phyloP scores from a whole-genome alignment of 176 grass and related monocot genomes.

The Hordeum marinum region DNA sequence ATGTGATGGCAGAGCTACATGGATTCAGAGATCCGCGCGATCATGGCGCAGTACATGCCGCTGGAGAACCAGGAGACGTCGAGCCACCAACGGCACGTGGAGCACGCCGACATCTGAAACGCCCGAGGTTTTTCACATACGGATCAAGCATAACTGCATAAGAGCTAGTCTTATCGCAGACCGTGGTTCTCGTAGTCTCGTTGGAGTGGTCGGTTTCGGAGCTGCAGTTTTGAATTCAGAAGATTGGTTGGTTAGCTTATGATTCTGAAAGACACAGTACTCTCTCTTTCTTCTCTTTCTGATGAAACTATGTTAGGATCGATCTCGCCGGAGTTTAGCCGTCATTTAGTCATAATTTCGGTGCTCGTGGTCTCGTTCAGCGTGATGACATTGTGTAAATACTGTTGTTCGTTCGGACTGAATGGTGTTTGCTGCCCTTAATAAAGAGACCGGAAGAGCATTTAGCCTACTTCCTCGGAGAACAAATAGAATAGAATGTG shows the following conservation, averaged over 20 bases:
- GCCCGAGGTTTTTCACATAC: neutral
- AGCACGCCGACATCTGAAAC: slow-evolving; percentile 61
- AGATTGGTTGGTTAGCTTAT: neutral
- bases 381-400: slow-evolving; percentile 33
- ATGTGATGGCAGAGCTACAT: slow-evolving; percentile 63
- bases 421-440: neutral
- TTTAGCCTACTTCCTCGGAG: neutral
- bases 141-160: neutral
- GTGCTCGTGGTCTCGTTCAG: neutral
- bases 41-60: slow-evolving; percentile 97
- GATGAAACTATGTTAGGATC: slow-evolving; percentile 20
- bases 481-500: neutral
- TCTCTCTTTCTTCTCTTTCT: neutral
- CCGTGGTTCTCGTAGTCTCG: neutral
- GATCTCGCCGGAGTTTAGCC: slow-evolving; percentile 3
- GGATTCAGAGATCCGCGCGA: slow-evolving; percentile 91
- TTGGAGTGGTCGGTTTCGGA: neutral
- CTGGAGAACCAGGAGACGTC: slow-evolving; percentile 58
- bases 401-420: neutral
- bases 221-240: neutral
- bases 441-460: slow-evolving; percentile 24
- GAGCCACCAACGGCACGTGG: slow-evolving; percentile 37
- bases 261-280: neutral
- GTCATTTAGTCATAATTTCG: slow-evolving; percentile 3
- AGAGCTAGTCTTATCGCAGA: neutral